Evolutionary conservation across 1,284 basidiomycete genomes (phyloP).

Genomic region (Trametes versicolor): DNA sequence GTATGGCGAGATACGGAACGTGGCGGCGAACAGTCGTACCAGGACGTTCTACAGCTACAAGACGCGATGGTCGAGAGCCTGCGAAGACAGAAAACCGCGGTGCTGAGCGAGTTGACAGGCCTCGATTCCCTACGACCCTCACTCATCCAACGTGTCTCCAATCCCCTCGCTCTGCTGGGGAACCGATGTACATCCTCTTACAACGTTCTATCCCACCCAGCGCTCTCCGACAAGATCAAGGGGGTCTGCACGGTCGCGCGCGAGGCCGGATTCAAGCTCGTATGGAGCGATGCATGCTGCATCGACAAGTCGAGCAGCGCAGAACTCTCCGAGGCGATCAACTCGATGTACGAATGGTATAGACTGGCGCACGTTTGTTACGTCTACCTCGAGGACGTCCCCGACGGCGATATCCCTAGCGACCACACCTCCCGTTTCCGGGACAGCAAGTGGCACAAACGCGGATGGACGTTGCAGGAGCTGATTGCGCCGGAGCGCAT

Average conservation of each 20-base stretch:
- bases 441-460: not conserved
- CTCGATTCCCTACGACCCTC: not conserved
- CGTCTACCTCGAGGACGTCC: slow-evolving; percentile 11
- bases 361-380: not conserved
- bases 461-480: slow-evolving; percentile 18
- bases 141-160: not conserved
- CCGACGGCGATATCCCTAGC: not conserved
- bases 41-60: not conserved
- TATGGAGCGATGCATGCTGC: slow-evolving; percentile 4
- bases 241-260: not conserved
- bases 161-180: not conserved
- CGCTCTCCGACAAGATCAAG: slow-evolving; percentile 5
- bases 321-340: slow-evolving; percentile 5
- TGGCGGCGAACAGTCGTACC: not conserved
- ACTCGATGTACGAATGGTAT: slow-evolving; percentile 4
- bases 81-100: not conserved
- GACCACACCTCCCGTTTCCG: not conserved
- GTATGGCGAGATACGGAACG: not conserved
- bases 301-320: slow-evolving; percentile 4
- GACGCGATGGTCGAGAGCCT: not conserved
- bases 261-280: slow-evolving; percentile 2
- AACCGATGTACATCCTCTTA: not conserved
- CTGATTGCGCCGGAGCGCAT: slow-evolving; percentile 13
- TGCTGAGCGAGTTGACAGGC: not conserved
- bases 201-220: not conserved